Evolutionary conservation across 371 early-diverging fungal genomes (phyloP), one percentile per base, ranked within the genome.

Genomic region (Lichtheimia ornata): DNA sequence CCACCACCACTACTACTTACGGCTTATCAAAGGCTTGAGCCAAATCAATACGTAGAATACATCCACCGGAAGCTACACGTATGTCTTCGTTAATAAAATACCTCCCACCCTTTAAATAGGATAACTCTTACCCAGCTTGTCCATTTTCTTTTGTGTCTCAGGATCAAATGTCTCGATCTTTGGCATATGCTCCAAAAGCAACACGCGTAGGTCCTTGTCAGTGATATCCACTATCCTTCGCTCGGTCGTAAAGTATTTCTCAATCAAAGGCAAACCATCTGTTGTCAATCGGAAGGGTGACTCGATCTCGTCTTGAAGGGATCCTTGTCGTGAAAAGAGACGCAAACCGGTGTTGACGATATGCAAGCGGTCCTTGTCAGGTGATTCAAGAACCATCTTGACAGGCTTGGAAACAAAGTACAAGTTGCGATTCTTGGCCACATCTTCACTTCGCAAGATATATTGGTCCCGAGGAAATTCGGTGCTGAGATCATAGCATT

Each of bases 311-410:
- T 81, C 81, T 50, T 76, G 62, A 40, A 75, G 72, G 6, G 75
- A 72, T 40, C 86, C 86, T 76, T 88, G 90, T 59, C 93, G 87
- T 24, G 88, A 85, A 70, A 97, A 95, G 2, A 90, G 70, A 54
- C 88, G 82, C 51, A 97, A 90, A 40, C 97, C 97, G 0, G 96
- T 92, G 77, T 97, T 94, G 54, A 97, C 93, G 4, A 90, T 77
- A 71, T 92, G 90, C 56, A 96, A 79, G 25, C 87, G 83, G 28
- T 70, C 62, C 41, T 87, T 79, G 57, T 91, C 90, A 2, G 78
- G 67, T 4, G 91, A 84, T 61, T 76, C 71, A 55, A 97, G 67
- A 5, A 95, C 76, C 22, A 67, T 56, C 70, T 91, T 90, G 61
- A 94, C 91, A 13, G 91, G 72, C 14, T 79, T 72, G 1, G 93